Evolutionary conservation across 2,329 filamentous ascomycete species (phyloP), one percentile per base, ranked within the genome.

Genomic region (Nemania bipapillata): DNA sequence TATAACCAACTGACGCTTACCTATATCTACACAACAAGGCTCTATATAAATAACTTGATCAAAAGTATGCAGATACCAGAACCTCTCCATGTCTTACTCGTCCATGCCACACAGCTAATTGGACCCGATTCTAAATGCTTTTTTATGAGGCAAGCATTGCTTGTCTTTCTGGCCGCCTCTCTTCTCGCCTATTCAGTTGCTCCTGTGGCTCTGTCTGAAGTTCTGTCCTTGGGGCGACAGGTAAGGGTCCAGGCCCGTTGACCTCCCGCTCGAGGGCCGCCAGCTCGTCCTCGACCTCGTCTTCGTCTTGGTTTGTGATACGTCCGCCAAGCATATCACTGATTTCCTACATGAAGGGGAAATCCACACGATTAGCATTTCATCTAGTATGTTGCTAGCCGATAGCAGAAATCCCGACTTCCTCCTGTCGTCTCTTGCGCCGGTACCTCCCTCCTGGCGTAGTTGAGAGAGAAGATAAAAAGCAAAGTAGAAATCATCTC

Each of bases 211-310:
- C 26, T 53, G 26, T 40, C 50, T 22, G 73, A 59, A 28, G 74
- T 63, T 77, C 76, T 35, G 77, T 81, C 47, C 75, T 68, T 11
- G 78, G 78, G 7, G 75, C 78, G 53, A 71, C 72, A 30, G 78
- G 78, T 50, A 80, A 65, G 53, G 69, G 80, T 77, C 67, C 66
- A 2, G 70, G 72, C 11, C 76, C 74, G 35, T 79, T 78, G 28
- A 83, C 63, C 74, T 94, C 89, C 47, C 84, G 85, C 79, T 94
- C 92, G 72, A 99, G 85, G 0, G 90, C 91, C 63, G 92, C 93
- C 60, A 99, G 84, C 82, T 99, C 96, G 77, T 97, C 94, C 79
- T 99, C 96, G 37, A 99, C 96, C 77, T 97, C 96, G 77, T 98
- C 95, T 80, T 99, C 96, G 80, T 99, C 96, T 76, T 96, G 92